Evolutionary conservation across 176 grass and related monocot genomes (phyloP), one percentile per base, ranked within the genome.

Genomic region (Melocanna baccifera): DNA sequence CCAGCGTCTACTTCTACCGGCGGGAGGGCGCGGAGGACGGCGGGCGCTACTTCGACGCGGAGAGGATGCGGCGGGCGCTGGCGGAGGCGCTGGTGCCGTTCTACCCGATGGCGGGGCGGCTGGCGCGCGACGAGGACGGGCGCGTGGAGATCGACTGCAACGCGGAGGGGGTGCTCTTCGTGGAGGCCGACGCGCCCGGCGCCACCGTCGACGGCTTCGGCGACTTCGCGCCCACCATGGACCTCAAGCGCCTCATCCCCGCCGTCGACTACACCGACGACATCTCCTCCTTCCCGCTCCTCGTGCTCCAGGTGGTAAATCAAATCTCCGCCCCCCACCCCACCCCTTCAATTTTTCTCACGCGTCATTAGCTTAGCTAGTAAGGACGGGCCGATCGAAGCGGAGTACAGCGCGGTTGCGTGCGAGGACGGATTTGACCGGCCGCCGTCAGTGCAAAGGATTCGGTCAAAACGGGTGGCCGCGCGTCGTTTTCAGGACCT

Each of bases 161-260:
- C 79, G 90, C 83, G 1, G 73, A 67, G 29, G 94, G 92, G 9
- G 94, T 91, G 86, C 80, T 97, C 71, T 97, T 97, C 89, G 90
- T 94, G 29, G 94, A 94, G 90, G 94, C 92, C 25, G 94, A 92
- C 71, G 88, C 94, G 62, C 89, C 85, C 30, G 90, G 91, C 47
- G 80, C 86, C 25, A 0, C 41, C 62, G 80, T 97, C 43, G 92
- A 94, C 77, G 90, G 94, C 78, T 97, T 87, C 47, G 94, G 92
- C 13, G 94, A 97, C 87, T 97, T 97, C 81, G 90, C 94, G 10
- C 92, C 94, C 52, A 94, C 94, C 69, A 94, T 97, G 92, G 92
- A 87, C 41, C 90, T 97, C 71, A 97, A 97, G 84, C 81, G 85
- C 18, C 90, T 97, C 77, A 94, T 97, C 73, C 94, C 92, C 56